phyloP scores from a whole-genome alignment of 129 eudicot genomes.

The Lactuca saligna region DNA sequence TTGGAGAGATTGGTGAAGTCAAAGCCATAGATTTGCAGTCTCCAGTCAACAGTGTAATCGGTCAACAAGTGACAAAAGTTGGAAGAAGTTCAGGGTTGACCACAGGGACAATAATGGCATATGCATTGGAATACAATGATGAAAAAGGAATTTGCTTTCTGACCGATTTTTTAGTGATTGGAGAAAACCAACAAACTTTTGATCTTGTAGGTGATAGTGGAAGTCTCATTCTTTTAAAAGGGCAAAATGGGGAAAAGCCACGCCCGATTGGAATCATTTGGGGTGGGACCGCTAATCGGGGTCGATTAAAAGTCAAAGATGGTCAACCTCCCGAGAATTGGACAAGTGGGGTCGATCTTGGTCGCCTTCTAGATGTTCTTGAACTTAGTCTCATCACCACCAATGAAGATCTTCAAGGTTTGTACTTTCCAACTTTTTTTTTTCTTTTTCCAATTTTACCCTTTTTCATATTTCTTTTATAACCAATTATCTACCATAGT shows the following conservation, averaged over 20 bases:
- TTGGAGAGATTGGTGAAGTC: conserved; percentile 79
- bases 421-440: neutral
- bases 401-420: conserved; percentile 63
- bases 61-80: conserved; percentile 76
- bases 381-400: conserved; percentile 84
- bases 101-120: conserved; percentile 87
- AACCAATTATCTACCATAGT: conserved; percentile 35
- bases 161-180: conserved; percentile 83
- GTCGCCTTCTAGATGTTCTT: conserved; percentile 85
- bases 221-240: conserved; percentile 71
- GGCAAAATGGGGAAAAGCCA: conserved; percentile 65
- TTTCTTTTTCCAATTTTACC: too few species aligned
- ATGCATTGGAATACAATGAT: conserved; percentile 81
- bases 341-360: conserved; percentile 88
- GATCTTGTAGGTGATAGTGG: conserved; percentile 98
- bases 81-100: conserved; percentile 94
- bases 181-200: conserved; percentile 79
- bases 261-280: conserved; percentile 84
- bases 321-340: conserved; percentile 83
- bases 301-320: conserved; percentile 65
- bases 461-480: neutral
- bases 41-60: conserved; percentile 62
- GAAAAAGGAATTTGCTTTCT: conserved; percentile 81
- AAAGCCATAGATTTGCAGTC: conserved; percentile 79
- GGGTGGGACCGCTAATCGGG: conserved; percentile 96